Evolutionary conservation across 2,329 filamentous ascomycete genomes (phyloP), one percentile per base, ranked within the genome.

Genomic region (Colletotrichum nymphaeae): DNA sequence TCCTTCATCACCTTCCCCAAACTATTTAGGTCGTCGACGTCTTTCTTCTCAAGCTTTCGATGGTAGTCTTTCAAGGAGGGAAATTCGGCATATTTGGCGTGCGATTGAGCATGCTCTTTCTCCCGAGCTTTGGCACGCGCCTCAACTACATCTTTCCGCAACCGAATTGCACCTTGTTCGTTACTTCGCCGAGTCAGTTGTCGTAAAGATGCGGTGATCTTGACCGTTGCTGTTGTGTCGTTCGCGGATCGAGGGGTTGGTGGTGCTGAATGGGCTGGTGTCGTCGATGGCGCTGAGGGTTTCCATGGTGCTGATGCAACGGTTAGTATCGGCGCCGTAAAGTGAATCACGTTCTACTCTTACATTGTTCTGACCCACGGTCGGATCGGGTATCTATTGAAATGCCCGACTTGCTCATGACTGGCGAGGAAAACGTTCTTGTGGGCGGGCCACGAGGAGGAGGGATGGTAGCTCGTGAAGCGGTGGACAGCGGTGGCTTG

Each of bases 1-100:
- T 37, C 19, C 5, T 46, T 26, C 16, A 56, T 32, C 7, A 70
- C 60, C 22, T 52, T 65, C 7, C 46, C 16, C 19, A 73, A 52
- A n/a, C 26, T 60, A 32, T 37, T 12, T 11, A 73, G 35, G 12
- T 73, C 67, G 2, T 60, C 70, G 9, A 26, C 4, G 16, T 73
- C 70, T 26, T 46, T 73, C 56, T 62, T 70, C 56, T 71, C 60
- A 14, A 46, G 14, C 67, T 62, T 70, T 6, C 26, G 60, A 28
- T 70, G 67, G 14, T 30, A 26, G 6, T 70, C 67, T 22, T 24
- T 73, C 35, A 73, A 24, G 16, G 70, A 70, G 5, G 70, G 70
- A 22, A 70, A 73, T n/a, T 73, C 70, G 12, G 26, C 32, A 52
- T 70, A 73, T 32, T 58, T 73, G 30, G 32, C 22, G 8, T 62